phyloP scores from a whole-genome alignment of 805 yeast genomes.

The Hanseniaspora clermontiae region DNA sequence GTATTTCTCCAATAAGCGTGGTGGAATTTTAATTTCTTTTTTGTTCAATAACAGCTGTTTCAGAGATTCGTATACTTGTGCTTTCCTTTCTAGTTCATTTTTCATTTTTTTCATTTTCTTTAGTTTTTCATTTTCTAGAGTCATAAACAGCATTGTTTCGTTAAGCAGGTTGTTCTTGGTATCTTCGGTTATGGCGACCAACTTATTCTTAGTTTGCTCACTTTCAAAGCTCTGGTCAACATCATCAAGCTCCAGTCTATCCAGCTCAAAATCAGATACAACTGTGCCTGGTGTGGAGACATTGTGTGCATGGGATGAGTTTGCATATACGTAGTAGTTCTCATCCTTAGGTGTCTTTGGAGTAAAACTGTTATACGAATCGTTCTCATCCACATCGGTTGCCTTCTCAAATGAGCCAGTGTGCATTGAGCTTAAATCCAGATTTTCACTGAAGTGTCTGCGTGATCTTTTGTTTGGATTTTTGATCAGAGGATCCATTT shows the following conservation, averaged over 20 bases:
- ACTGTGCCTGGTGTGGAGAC: constrained; percentile 5
- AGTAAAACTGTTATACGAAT: constrained; percentile 17
- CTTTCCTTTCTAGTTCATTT: not conserved
- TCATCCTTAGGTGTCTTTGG: constrained; percentile 35
- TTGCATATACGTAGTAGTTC: constrained; percentile 20
- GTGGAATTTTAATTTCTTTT: not conserved
- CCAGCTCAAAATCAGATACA: constrained; percentile 14
- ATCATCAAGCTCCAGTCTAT: constrained; percentile 16
- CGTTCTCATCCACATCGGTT: not conserved
- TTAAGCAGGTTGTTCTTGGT: constrained; percentile 1
- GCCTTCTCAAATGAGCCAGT: not conserved
- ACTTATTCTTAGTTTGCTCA: not conserved
- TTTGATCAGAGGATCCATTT: not conserved
- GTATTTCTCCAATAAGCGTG: not conserved
- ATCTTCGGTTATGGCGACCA: not conserved
- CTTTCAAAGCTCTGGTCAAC: constrained; percentile 15
- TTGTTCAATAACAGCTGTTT: not conserved
- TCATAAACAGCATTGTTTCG: constrained; percentile 1
- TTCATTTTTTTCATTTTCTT: not conserved
- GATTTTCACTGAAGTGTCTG: not conserved
- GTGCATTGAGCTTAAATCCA: not conserved
- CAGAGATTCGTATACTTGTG: not conserved
- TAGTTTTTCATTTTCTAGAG: constrained; percentile 3
- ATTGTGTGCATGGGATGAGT: not conserved
- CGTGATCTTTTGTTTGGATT: not conserved